Evolutionary conservation across 345 rosid genomes (phyloP), one percentile per base, ranked within the genome.

Genomic region (Corchorus capsularis): DNA sequence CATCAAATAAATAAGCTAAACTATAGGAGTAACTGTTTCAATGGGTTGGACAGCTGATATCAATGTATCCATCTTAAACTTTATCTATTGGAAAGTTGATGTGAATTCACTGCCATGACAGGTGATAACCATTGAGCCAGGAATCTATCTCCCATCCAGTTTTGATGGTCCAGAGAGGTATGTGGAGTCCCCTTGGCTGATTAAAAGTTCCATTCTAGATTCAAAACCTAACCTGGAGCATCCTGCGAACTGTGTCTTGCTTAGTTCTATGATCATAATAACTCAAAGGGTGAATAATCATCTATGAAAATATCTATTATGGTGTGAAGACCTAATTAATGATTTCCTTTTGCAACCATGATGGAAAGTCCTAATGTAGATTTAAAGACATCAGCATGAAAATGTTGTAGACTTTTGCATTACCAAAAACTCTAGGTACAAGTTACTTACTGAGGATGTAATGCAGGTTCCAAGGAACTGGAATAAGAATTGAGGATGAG

Each of bases 61-160:
- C 6, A 50, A 9, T 49, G n/a, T 47, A 9, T 27, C 43, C 37
- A 22, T 49, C n/a, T 46, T 13, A 6, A 47, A 68, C 19, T 68
- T 47, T 68, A 27, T 49, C 19, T 68, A 27, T 41, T 10, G 32
- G 54, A 54, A 22, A 39, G 57, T 66, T 81, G 34, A 75, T 75
- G 20, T 14, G 68, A 20, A 67, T 69, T 61, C 66, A 46, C 54
- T 71, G 53, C 81, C 66, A 70, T 74, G 72, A 75, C 89, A 96
- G 99, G 97, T 96, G 77, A 89, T 96, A 79, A 96, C 99, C 34
- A 92, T 96, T 72, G 98, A 96, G 83, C 97, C 99, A 47, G 98
- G 97, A 83, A 89, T 96, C 74, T 96, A 96, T 82, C 83, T 93
- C 76, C 97, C 98, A 22, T 74, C 84, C 49, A 81, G 75, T 75